Evolutionary conservation across 805 yeast species (phyloP).

Genomic region (Barnettozyma californica): DNA sequence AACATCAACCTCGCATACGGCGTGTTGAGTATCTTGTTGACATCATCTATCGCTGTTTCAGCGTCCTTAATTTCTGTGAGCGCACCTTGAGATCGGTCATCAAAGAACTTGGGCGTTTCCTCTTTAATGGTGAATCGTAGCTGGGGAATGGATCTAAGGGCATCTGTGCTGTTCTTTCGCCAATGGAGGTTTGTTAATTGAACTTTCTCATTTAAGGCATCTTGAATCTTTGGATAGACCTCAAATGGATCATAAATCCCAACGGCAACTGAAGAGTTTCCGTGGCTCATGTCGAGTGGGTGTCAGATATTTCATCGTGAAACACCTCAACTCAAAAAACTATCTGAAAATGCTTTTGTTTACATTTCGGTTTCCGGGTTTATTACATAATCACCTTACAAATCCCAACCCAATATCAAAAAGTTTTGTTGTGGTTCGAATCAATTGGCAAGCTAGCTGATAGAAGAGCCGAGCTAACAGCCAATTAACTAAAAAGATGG

Average conservation of each 20-base stretch:
- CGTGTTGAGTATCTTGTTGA: conserved; percentile 14
- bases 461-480: neutral
- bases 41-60: conserved; percentile 4
- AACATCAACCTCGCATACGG: conserved; percentile 67
- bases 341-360: neutral
- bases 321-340: too few relatives aligned
- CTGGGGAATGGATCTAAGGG: conserved; percentile 57
- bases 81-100: conserved; percentile 8
- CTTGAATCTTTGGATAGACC: conserved; percentile 41
- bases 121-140: conserved; percentile 51
- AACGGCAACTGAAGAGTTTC: conserved; percentile 23
- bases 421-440: conserved; percentile 1
- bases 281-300: neutral
- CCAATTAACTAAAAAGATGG: conserved; percentile 1
- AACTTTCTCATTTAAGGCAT: conserved; percentile 40
- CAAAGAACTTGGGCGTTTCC: conserved; percentile 43
- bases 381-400: neutral
- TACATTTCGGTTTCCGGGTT: neutral
- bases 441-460: neutral
- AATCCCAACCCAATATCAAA: neutral
- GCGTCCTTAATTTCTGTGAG: neutral
- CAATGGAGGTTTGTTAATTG: conserved; percentile 68
- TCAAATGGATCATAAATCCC: conserved; percentile 77
- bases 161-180: conserved; percentile 46
- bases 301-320: neutral